A percentile compares a stretch with the other conserved stretches of the same genome.
These are phyloP conservation scores for Neurospora sp. DNA, from an alignment of 495 filamentous ascomycete genomes.

Conservation along the genomic window DNA sequence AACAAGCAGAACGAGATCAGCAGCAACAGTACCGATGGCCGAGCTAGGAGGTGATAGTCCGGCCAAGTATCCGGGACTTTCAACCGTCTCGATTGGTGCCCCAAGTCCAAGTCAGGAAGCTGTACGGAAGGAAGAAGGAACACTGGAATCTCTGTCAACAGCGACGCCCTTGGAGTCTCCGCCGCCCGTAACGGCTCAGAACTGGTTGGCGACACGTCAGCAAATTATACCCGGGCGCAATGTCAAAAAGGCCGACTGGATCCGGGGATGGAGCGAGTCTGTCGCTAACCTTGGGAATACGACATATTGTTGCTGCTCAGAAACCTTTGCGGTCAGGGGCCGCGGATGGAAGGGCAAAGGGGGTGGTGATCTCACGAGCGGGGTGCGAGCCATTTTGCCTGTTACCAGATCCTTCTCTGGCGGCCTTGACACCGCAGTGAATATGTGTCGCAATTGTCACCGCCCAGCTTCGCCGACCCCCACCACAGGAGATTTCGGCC, in stretches of 20 bases:
- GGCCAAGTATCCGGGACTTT: background rate
- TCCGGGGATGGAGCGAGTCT: conserved; percentile 22
- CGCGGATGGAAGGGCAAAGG: conserved; percentile 8
- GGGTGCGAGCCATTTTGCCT: conserved; percentile 11
- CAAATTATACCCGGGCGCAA: conserved; percentile 20
- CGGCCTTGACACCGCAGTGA: conserved; percentile 1
- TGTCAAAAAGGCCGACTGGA: conserved; percentile 25
- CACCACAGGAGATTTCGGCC: background rate
- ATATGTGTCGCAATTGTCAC: conserved; percentile 16
- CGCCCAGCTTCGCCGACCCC: conserved; percentile 8
- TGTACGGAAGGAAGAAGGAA: background rate
- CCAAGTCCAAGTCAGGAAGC: background rate
- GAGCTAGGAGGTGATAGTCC: background rate
- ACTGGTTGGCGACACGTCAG: conserved; percentile 17
- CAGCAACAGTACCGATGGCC: background rate
- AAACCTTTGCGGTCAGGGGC: background rate
- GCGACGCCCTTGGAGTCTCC: background rate
- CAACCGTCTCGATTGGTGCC: background rate
- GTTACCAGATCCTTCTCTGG: background rate
- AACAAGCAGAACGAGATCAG: background rate
- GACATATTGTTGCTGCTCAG: conserved; percentile 23
- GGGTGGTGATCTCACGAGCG: conserved; percentile 6
- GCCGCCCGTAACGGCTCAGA: background rate
- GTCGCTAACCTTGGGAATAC: conserved; percentile 14
- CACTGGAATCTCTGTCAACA: background rate